Evolutionary conservation across 2,329 filamentous ascomycete genomes (phyloP), one percentile per base, ranked within the genome.

Genomic region (Verticillium dahliae): DNA sequence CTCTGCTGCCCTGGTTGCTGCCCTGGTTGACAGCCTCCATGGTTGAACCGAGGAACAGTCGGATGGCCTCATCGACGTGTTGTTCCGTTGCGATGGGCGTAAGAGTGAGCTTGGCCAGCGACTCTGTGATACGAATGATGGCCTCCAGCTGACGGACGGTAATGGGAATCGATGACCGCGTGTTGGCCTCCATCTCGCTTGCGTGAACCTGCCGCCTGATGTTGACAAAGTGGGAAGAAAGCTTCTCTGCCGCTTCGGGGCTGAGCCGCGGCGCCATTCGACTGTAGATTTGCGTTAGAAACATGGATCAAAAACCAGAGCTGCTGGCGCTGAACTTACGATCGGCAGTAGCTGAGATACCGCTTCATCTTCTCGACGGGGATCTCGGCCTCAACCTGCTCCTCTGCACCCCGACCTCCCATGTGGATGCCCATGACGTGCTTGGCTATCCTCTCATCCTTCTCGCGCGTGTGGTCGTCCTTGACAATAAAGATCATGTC

Each of bases 401-500:
- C 92, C 69, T 96, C 92, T 0, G 90, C 78, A 50, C 91, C 90
- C 60, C 90, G 87, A 14, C 91, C 90, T 62, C 92, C 92, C 91
- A 97, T 98, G 70, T 98, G 94, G 65, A 99, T 93, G 56, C 90
- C 88, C 88, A 99, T 97, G 71, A 99, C 94, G 84, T 99, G 95
- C 72, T 89, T 94, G 13, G 95, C 95, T 70, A 99, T 98, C 4
- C 84, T 88, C 78, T 97, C 92, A 71, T 99, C 95, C 70, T 94
- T 91, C 62, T 86, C 89, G 55, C 91, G 85, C 65, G 94, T 91
- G 74, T 99, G 95, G 65, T 96, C 92, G 74, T 99, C 95, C 68
- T 91, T 91, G 65, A 99, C 94, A 67, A 99, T 97, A 80, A 98
- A 99, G 67, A 99, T 98, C 91, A 99, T 97, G 75, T 99, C 95